Conservation (phyloP, 768 basidiomycete genomes). For the Tricholoma sp. region DNA sequence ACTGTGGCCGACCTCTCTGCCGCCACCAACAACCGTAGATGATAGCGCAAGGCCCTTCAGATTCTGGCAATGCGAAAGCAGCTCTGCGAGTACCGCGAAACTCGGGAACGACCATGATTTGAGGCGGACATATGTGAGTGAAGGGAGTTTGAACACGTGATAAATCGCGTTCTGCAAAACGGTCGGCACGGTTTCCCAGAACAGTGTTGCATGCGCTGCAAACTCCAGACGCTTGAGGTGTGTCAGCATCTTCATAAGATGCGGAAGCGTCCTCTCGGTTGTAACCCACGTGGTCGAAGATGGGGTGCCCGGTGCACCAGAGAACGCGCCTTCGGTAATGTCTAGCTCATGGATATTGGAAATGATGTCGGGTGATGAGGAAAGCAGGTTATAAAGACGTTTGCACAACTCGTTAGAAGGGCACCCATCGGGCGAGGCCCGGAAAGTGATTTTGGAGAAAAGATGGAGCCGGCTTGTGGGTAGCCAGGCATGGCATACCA, state of each 20-base stretch:
- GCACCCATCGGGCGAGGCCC: conserved; percentile 17
- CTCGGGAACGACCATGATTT: conserved; percentile 36
- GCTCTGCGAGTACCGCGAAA: conserved; percentile 26
- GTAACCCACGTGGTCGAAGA: conserved; percentile 35
- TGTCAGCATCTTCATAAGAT: conserved; percentile 31
- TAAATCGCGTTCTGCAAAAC: conserved; percentile 30
- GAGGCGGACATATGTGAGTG: conserved; percentile 34
- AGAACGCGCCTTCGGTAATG: conserved; percentile 34
- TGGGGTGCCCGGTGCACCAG: conserved; percentile 19
- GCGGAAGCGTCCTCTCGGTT: conserved; percentile 31
- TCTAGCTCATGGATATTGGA: conserved; percentile 32
- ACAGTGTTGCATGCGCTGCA: conserved; percentile 27
- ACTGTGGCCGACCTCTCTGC: neutral
- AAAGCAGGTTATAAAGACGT: conserved; percentile 29
- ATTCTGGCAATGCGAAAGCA: conserved; percentile 29
- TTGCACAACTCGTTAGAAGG: conserved; percentile 27
- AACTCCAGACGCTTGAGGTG: conserved; percentile 35
- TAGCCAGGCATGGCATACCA: conserved; percentile 35
- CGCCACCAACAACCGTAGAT: conserved; percentile 28
- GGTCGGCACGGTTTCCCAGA: conserved; percentile 32
- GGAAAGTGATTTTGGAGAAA: conserved; percentile 35
- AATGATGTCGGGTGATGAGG: conserved; percentile 27
- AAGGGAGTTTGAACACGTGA: conserved; percentile 28
- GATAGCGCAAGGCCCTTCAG: conserved; percentile 33
- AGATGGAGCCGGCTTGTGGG: conserved; percentile 34